These are phyloP conservation scores for Eragrostis tef DNA, from an alignment of 202 grass and related monocot genomes.

Conservation along the genomic window DNA sequence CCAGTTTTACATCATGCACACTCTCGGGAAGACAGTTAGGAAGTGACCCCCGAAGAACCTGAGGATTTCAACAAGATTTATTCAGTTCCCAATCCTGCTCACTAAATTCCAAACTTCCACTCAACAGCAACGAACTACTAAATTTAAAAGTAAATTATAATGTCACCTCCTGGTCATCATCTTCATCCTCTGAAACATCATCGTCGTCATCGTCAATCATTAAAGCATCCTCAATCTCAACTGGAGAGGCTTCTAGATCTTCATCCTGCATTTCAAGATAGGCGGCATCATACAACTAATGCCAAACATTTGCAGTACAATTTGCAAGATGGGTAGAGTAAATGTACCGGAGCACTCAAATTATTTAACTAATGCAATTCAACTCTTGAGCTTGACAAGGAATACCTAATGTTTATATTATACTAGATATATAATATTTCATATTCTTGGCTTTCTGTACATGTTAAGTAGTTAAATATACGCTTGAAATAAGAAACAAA, in stretches of 20 bases:
- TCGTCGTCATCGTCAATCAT: conserved; percentile 88
- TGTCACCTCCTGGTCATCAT: conserved; percentile 71
- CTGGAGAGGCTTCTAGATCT: conserved; percentile 71
- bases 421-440: background rate
- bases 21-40: conserved; percentile 63
- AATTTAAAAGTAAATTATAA: conserved; percentile 10
- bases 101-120: conserved; percentile 4
- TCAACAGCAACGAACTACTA: background rate
- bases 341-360: background rate
- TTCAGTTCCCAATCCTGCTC: conserved; percentile 20
- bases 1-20: conserved; percentile 91
- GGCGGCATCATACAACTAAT: conserved; percentile 22
- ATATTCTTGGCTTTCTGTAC: background rate
- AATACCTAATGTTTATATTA: background rate
- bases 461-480: background rate
- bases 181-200: conserved; percentile 87
- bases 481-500: background rate
- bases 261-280: conserved; percentile 58
- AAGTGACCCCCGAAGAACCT: conserved; percentile 74
- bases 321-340: conserved; percentile 9
- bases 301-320: conserved; percentile 29
- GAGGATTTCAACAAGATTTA: conserved; percentile 33
- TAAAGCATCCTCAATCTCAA: conserved; percentile 73
- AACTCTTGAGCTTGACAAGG: background rate
- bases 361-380: conserved; percentile 21